Evolutionary conservation across 257 asterid genomes (phyloP), one percentile per base, ranked within the genome.

Genomic region (Ilex asprella): DNA sequence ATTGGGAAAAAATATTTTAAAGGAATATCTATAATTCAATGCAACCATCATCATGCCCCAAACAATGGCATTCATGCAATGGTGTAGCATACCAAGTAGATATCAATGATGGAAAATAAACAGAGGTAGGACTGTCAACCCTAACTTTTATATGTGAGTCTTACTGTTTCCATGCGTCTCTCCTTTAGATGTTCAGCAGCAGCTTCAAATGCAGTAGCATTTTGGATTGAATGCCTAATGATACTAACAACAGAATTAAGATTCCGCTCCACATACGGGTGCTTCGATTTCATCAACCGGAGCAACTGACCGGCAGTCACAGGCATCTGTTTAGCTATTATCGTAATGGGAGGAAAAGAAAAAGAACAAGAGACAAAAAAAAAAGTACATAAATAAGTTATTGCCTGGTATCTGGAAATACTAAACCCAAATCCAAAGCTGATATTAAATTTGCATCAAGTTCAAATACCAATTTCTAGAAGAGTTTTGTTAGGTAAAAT

Each of bases 301-400:
- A 86, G 88, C 75, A 93, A 62, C 32, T 79, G 82, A 80, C 58
- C 76, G 30, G 78, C n/a, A 16, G 84, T 82, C 65, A 89, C 83
- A 63, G 99, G 99, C 94, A 78, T 81, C 83, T 81, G 95, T 78
- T 85, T 93, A 73, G 97, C 99, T 91, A 78, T 79, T 43, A 67
- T 65, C 59, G 41, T 53, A 4, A 53, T 7, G 4, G 30, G n/a
- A 53, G 15, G 30, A 2, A 53, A 53, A 53, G 30, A 53, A 53
- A 16, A 10, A 50, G 6, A 14, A 5, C 13, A 11, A n/a, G 57
- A 3, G 30, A 7, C 3, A 7, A 53, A 53, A 53, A 53, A 14
- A 53, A 53, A 15, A 14, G 57, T 4, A 49, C 54, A 35, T 3
- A 35, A 35, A 3, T 5, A 35, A 35, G 41, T 35, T 7, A 7